Percentiles rank a stretch among this genome's conserved stretches.
Conservation (phyloP, 2,329 filamentous ascomycete species). For the Venturia aucupariae region DNA sequence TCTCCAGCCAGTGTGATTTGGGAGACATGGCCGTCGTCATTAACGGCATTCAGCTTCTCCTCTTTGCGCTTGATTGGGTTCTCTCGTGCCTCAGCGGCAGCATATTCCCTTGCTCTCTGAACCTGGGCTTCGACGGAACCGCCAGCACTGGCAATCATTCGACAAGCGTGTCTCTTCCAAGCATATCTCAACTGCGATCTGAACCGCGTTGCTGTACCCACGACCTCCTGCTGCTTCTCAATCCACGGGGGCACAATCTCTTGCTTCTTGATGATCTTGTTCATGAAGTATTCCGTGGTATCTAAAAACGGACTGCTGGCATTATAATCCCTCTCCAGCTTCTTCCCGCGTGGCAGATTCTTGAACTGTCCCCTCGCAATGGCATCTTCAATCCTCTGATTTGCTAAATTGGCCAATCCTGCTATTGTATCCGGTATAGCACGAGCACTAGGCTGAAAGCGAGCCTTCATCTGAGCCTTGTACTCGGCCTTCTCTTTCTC, state of each 20-base stretch:
- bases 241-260: conserved; percentile 97
- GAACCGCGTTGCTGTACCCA: conserved; percentile 60
- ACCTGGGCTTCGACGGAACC: conserved; percentile 68
- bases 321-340: conserved; percentile 70
- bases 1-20: conserved; percentile 39
- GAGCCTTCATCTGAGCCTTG: conserved; percentile 65
- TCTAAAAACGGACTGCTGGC: conserved; percentile 85
- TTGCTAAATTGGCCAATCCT: conserved; percentile 74
- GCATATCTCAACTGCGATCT: conserved; percentile 65
- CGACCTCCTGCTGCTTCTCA: conserved; percentile 90
- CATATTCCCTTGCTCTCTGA: conserved; percentile 60
- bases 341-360: conserved; percentile 71
- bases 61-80: conserved; percentile 46
- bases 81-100: conserved; percentile 58
- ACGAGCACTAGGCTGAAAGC: conserved; percentile 65
- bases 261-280: conserved; percentile 95
- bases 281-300: conserved; percentile 96
- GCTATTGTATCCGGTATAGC: conserved; percentile 67
- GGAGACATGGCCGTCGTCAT: conserved; percentile 36
- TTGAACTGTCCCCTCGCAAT: conserved; percentile 86
- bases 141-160: conserved; percentile 67
- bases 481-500: conserved; percentile 65
- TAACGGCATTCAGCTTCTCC: conserved; percentile 37
- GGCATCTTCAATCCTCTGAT: conserved; percentile 87
- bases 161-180: conserved; percentile 75